Evolutionary conservation across 306 rosid species (phyloP).

Genomic region (Astragalus membranaceus): DNA sequence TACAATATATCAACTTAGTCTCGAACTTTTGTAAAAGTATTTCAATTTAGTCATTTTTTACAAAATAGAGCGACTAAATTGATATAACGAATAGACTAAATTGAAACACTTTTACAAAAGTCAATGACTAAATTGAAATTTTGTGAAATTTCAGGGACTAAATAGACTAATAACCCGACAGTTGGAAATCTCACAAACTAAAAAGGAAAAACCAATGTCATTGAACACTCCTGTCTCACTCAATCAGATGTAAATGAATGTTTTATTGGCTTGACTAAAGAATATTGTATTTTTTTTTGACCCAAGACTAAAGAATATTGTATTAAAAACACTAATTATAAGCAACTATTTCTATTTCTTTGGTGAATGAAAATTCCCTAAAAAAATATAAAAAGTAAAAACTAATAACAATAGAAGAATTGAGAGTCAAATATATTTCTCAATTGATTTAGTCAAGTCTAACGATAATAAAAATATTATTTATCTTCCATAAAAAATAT

Average conservation of each 20-base stretch:
- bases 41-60: no score
- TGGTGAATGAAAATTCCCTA: background rate
- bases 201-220: background rate
- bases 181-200: background rate
- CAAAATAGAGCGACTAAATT: no score
- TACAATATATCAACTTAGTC: no score
- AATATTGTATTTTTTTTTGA: conserved; percentile 10
- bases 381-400: background rate
- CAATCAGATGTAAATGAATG: background rate
- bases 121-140: no score
- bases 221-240: background rate
- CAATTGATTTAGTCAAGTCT: background rate
- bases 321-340: background rate
- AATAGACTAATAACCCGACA: no score
- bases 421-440: background rate
- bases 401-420: background rate
- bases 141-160: no score
- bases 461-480: background rate
- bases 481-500: background rate
- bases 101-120: no score
- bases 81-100: no score
- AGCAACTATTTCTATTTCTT: background rate
- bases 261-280: background rate
- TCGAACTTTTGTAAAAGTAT: no score
- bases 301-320: background rate